phyloP scores from a whole-genome alignment of 2,329 filamentous ascomycete genomes.

The Phialemoniopsis sp. region DNA sequence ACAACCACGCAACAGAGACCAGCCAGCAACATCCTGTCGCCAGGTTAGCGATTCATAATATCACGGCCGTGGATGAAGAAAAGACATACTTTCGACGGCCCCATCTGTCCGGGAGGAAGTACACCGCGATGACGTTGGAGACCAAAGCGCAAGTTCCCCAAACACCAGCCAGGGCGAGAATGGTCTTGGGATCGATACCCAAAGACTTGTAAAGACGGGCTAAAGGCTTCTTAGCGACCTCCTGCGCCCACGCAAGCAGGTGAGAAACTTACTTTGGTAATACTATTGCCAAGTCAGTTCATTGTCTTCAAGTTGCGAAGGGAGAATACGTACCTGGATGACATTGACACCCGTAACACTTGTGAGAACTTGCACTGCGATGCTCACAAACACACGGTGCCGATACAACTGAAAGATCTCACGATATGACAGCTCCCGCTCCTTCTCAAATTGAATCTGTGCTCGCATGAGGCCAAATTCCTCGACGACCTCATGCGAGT shows the following conservation, averaged over 20 bases:
- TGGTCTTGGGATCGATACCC: constrained; percentile 42
- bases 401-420: constrained; percentile 48
- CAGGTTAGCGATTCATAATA: not conserved
- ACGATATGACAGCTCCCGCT: constrained; percentile 44
- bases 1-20: constrained; percentile 45
- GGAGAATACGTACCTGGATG: no score
- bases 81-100: constrained; percentile 44
- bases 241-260: no score
- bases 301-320: no score
- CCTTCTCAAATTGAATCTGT: constrained; percentile 53
- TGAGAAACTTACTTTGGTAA: constrained; percentile 19
- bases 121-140: constrained; percentile 44
- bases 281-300: no score
- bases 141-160: constrained; percentile 49
- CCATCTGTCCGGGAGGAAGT: constrained; percentile 51
- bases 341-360: constrained; percentile 52
- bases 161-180: constrained; percentile 47
- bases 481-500: constrained; percentile 35
- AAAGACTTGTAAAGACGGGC: constrained; percentile 50
- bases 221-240: no score
- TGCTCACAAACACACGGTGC: constrained; percentile 34
- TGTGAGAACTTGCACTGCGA: constrained; percentile 54
- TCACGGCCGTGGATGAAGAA: no score
- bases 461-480: constrained; percentile 48
- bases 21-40: constrained; percentile 44